These are phyloP conservation scores for Pulveroboletus sp. DNA, from an alignment of 768 basidiomycete species.

Conservation along the genomic window DNA sequence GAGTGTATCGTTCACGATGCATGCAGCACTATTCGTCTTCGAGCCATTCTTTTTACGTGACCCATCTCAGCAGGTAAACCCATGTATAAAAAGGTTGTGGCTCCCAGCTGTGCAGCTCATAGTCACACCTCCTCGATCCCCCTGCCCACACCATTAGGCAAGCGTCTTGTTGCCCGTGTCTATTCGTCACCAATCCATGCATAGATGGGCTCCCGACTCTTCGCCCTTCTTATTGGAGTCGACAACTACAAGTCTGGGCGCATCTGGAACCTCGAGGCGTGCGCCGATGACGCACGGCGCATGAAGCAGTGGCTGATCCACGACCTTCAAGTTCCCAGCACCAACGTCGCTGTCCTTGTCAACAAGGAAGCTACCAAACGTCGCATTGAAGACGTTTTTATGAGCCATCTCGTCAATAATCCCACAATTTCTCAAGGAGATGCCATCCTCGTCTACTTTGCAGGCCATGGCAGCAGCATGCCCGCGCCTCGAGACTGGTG, in stretches of 20 bases:
- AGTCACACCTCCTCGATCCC: constrained; percentile 8
- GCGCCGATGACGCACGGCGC: constrained; percentile 57
- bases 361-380: constrained; percentile 58
- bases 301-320: constrained; percentile 54
- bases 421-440: constrained; percentile 54
- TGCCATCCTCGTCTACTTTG: constrained; percentile 65
- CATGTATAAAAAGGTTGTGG: constrained; percentile 14
- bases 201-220: constrained; percentile 46
- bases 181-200: constrained; percentile 7
- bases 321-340: constrained; percentile 52
- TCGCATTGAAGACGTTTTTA: constrained; percentile 56
- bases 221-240: constrained; percentile 65
- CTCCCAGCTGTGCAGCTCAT: not conserved
- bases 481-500: constrained; percentile 60
- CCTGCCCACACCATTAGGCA: constrained; percentile 8
- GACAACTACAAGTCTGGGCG: constrained; percentile 61
- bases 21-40: not conserved
- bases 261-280: constrained; percentile 64
- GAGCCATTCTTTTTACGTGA: not conserved
- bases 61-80: constrained; percentile 9
- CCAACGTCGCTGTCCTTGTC: constrained; percentile 53
- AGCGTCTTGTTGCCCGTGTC: not conserved
- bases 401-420: constrained; percentile 61
- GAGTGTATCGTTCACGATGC: constrained; percentile 3
- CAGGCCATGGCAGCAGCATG: constrained; percentile 64